phyloP scores from a whole-genome alignment of 257 asterid species.

The Lycium barbarum region DNA sequence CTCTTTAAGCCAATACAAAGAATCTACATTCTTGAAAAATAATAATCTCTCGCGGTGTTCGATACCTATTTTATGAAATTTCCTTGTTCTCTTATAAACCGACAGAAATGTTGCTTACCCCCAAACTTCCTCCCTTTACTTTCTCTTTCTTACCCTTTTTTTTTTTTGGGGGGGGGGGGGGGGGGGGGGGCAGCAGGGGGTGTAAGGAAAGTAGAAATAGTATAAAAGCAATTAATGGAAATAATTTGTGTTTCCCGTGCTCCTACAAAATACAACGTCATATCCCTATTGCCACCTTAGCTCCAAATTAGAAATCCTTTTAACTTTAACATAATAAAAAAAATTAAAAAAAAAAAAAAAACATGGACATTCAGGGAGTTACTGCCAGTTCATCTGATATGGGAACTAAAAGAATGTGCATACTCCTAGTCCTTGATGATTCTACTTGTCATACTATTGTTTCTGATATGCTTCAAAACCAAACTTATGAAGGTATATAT shows the following conservation, averaged over 20 bases:
- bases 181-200: accelerated
- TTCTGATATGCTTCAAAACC: slow-evolving; percentile 52
- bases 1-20: too few relatives aligned
- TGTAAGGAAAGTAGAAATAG: not conserved
- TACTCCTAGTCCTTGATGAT: slow-evolving; percentile 59
- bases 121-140: not conserved
- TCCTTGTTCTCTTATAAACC: not conserved
- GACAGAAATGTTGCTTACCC: too few relatives aligned
- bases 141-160: not conserved
- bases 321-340: not conserved
- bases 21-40: too few relatives aligned
- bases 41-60: too few relatives aligned
- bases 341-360: not conserved
- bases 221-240: slow-evolving; percentile 18
- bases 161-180: not conserved
- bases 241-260: not conserved
- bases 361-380: slow-evolving; percentile 40
- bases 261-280: slow-evolving; percentile 19
- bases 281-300: not conserved
- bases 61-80: not conserved
- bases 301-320: slow-evolving; percentile 25
- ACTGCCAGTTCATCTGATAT: slow-evolving; percentile 30
- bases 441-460: slow-evolving; percentile 47
- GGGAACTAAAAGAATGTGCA: slow-evolving; percentile 50
- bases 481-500: slow-evolving; percentile 61